Evolutionary conservation across 1,139 yeast genomes (phyloP), one percentile per base, ranked within the genome.

Genomic region (Torulaspora globosa): DNA sequence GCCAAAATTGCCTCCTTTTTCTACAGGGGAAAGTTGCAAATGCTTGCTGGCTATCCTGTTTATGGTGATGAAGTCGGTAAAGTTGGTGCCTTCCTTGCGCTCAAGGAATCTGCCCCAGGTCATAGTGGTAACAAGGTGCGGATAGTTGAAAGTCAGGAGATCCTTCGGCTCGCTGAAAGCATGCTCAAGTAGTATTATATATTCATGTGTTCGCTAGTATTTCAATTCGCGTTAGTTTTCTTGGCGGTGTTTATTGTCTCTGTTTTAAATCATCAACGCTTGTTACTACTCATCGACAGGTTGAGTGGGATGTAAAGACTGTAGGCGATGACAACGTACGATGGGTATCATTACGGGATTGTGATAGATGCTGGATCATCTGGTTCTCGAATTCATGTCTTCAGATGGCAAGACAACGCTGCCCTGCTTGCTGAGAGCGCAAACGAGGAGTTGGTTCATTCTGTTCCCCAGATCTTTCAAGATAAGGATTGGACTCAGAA

Each of bases 281-380:
- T 18, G 33, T 11, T 27, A 3, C 14, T 27, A 3, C 14, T 16
- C 19, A 23, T 21, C 21, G 23, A 7, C 12, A 18, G 10, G 10
- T 14, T n/a, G 8, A 21, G 15, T 23, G 39, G n/a, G 16, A 21
- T 11, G 32, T 10, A 26, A 16, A 34, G 10, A 16, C 1, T 18
- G 11, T 16, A 14, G 36, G 43, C 30, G 35, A 41, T 41, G 49
- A 32, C 29, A 12, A 30, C 19, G 9, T 4, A 21, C 12, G 41
- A 27, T 16, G 23, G 42, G 35, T 52, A 60, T 27, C 58, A 65
- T 31, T 84, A 81, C 66, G 92, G 92, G 39, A 79, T 85, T 19
- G 90, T 84, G 14, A 73, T 85, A 1, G 95, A 85, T 64, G 81
- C 92, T 0, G 95, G 95, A 1, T 83, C 92, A 0, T 83, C 90